Percentiles rank a stretch among this genome's conserved stretches.
phyloP scores from a whole-genome alignment of 768 basidiomycete species.

The Naganishia onofrii region DNA sequence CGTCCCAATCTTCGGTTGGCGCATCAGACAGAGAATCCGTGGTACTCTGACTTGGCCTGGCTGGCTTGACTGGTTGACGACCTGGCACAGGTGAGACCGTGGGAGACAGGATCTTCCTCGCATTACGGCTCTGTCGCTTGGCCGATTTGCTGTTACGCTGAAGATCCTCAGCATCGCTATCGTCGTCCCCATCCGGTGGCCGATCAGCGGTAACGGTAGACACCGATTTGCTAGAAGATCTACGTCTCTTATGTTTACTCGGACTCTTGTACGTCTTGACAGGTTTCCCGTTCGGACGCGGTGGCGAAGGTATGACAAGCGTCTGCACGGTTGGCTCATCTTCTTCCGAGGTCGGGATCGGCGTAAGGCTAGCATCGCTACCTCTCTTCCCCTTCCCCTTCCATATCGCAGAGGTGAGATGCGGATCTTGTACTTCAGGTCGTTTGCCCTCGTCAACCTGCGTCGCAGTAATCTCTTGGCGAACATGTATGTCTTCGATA shows the following conservation, averaged over 20 bases:
- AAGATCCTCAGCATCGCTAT: neutral
- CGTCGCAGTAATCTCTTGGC: no score
- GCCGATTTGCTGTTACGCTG: neutral
- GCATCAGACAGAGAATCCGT: conserved; percentile 1
- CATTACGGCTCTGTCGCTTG: neutral
- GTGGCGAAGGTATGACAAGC: conserved; percentile 5
- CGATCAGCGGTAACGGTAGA: neutral
- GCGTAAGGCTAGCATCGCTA: conserved; percentile 6
- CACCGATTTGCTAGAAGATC: neutral
- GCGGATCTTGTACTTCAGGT: neutral
- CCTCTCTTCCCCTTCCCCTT: neutral
- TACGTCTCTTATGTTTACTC: neutral
- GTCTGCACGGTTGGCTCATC: neutral
- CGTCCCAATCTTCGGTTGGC: neutral
- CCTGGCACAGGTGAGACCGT: neutral
- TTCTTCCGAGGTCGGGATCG: neutral
- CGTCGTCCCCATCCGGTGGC: neutral
- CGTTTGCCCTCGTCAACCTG: neutral
- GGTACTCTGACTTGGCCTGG: neutral
- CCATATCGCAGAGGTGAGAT: no score
- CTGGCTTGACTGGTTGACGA: neutral
- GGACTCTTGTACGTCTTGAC: conserved; percentile 17
- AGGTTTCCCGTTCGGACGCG: neutral
- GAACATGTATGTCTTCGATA: neutral
- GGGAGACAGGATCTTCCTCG: conserved; percentile 19